Percentiles rank a stretch among this genome's conserved stretches.
phyloP scores from a whole-genome alignment of 371 early-diverging fungal species.

The Thermomucor indicae-seudaticae region DNA sequence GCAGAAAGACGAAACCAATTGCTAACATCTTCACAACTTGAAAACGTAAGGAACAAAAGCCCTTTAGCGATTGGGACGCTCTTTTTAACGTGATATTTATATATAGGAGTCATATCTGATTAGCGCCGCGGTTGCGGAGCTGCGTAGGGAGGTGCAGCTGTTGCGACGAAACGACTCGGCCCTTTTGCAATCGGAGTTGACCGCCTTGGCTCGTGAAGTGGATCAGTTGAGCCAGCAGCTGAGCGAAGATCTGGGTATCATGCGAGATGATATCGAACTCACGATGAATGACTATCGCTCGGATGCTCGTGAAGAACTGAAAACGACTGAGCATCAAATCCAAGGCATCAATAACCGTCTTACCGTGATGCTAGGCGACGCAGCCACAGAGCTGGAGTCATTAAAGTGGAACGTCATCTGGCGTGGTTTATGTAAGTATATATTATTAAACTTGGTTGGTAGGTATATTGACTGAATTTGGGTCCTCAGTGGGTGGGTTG shows the following conservation, averaged over 20 bases:
- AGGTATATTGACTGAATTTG: neutral
- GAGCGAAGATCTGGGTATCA: constrained; percentile 60
- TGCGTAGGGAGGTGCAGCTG: constrained; percentile 75
- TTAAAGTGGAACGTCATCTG: constrained; percentile 67
- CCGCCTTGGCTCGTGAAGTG: constrained; percentile 64
- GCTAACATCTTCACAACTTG: constrained; percentile 11
- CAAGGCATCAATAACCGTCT: constrained; percentile 77
- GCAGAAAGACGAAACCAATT: no score
- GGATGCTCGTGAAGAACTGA: constrained; percentile 69
- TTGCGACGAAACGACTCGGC: constrained; percentile 77
- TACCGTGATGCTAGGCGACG: constrained; percentile 64
- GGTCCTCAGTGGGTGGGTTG: constrained; percentile 9
- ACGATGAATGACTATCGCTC: constrained; percentile 79
- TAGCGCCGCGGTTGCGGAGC: constrained; percentile 66
- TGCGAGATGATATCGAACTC: constrained; percentile 76
- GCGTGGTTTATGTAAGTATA: constrained; percentile 50
- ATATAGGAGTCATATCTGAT: constrained; percentile 55
- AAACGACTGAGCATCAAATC: constrained; percentile 62
- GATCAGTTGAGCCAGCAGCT: constrained; percentile 64
- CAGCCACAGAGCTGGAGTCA: constrained; percentile 78
- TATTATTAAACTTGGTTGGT: neutral
- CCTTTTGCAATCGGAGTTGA: constrained; percentile 60
- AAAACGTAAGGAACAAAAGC: constrained; percentile 14
- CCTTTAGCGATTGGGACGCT: neutral
- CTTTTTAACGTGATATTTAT: neutral